Base-by-base conservation (phyloP, 345 rosid species). In the Populus pruinosa region DNA sequence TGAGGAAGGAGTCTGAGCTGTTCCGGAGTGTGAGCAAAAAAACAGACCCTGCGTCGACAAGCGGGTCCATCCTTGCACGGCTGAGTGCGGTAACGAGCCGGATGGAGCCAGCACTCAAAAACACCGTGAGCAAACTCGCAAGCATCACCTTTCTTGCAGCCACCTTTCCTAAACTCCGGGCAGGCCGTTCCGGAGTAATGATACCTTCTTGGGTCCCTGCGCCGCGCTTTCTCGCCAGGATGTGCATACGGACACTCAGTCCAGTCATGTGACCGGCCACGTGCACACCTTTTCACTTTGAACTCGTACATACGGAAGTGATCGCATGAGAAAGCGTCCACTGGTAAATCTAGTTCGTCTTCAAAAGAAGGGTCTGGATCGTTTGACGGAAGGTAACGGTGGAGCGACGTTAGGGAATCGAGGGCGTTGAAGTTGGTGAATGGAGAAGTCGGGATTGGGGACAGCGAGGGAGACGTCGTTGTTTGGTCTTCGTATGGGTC, bases 91-190 rank as follows among this genome's bases (percentile, higher is more conserved):
- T 94, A 92, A 8, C 94, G 88, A 1, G 89, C 86, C 6, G 98
- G 97, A 73, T 94, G 98, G 5, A 94, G 90, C 98, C 98, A 94
- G 77, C 92, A 93, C 91, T 92, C 97, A 21, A 92, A 93, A 0
- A 93, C 98, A 1, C 98, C 98, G 56, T 83, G 93, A 56, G 91
- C 87, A 9, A 83, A 86, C 82, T 88, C 94, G 36, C 91, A 88
- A 0, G 80, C 69, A 10, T 86, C 91, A 0, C 94, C 93, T 68
- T 86, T 89, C 77, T 81, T 79, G 69, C 98, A 93, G 18, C 75
- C 78, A 2, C 96, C 94, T 71, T 85, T 82, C 0, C 94, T 88
- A 74, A 89, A 95, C 43, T 92, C 89, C 0, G 92, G 90, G 80
- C 99, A 93, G 31, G 91, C 89, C 3, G 89, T 81, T 39, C 95